A percentile compares a stretch with the other conserved stretches of the same genome.
Conservation (phyloP, 2,329 filamentous ascomycete species). For the Corynespora cassiicola region DNA sequence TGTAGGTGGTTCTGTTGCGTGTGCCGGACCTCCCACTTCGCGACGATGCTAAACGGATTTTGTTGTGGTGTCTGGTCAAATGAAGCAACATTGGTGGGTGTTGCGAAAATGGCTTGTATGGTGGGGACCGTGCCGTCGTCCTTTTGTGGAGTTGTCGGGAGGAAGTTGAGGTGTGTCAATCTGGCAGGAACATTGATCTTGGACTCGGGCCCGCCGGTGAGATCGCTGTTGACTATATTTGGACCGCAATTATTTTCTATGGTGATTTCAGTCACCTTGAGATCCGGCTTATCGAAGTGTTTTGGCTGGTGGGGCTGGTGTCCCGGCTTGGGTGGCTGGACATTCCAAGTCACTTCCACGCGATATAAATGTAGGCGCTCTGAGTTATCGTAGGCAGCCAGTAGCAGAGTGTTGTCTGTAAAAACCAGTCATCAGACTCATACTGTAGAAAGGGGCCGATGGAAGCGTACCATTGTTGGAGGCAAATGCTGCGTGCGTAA, state of each 20-base stretch:
- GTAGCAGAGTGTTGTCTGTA: slow-evolving; percentile 60
- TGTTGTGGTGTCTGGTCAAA: slow-evolving; percentile 62
- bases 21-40: slow-evolving; percentile 80
- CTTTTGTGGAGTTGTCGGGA: slow-evolving; percentile 70
- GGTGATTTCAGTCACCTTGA: slow-evolving; percentile 36
- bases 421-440: slow-evolving; percentile 6
- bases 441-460: neutral
- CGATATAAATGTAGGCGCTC: slow-evolving; percentile 77
- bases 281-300: slow-evolving; percentile 44
- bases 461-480: slow-evolving; percentile 71
- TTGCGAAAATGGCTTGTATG: slow-evolving; percentile 76
- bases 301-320: slow-evolving; percentile 50
- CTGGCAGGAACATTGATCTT: slow-evolving; percentile 36
- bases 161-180: slow-evolving; percentile 76
- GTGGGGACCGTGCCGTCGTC: slow-evolving; percentile 66
- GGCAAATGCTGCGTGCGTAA: slow-evolving; percentile 50
- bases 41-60: slow-evolving; percentile 75
- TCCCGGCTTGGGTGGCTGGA: slow-evolving; percentile 63
- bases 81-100: slow-evolving; percentile 49
- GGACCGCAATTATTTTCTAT: slow-evolving; percentile 41
- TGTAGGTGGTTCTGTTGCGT: slow-evolving; percentile 69
- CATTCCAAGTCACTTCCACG: slow-evolving; percentile 76
- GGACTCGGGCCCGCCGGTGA: slow-evolving; percentile 28
- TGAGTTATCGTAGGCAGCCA: slow-evolving; percentile 72
- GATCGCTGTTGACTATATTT: slow-evolving; percentile 27